These are phyloP conservation scores for Cordyceps cicadae DNA, from an alignment of 2,329 filamentous ascomycete species.

Conservation along the genomic window DNA sequence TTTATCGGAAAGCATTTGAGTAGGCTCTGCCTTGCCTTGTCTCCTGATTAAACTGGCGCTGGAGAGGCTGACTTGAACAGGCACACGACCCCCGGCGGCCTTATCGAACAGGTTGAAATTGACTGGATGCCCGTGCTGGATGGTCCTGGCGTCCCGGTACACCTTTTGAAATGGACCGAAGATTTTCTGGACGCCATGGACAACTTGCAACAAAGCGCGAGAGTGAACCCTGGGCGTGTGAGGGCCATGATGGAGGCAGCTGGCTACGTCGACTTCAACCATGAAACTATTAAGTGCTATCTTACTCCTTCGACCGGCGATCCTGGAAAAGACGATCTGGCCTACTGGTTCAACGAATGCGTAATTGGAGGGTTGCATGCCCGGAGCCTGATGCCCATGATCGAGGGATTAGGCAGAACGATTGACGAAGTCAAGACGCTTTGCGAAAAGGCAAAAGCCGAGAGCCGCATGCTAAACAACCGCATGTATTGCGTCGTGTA, in stretches of 20 bases:
- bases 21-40: slow-evolving; percentile 36
- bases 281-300: slow-evolving; percentile 60
- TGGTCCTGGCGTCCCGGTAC: slow-evolving; percentile 50
- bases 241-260: slow-evolving; percentile 53
- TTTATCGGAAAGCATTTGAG: slow-evolving; percentile 64
- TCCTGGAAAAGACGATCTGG: slow-evolving; percentile 56
- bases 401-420: slow-evolving; percentile 34
- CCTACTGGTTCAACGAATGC: slow-evolving; percentile 76
- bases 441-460: too few species aligned
- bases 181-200: slow-evolving; percentile 61
- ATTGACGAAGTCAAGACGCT: slow-evolving; percentile 49
- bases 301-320: slow-evolving; percentile 66
- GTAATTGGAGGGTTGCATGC: slow-evolving; percentile 66
- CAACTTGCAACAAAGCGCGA: slow-evolving; percentile 55
- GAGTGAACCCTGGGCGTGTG: slow-evolving; percentile 43
- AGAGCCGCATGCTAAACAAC: slow-evolving; percentile 56
- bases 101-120: slow-evolving; percentile 82
- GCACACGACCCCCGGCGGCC: slow-evolving; percentile 70
- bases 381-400: slow-evolving; percentile 65
- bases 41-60: background rate
- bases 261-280: slow-evolving; percentile 74
- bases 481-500: slow-evolving; percentile 71
- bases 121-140: slow-evolving; percentile 71
- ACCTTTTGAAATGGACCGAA: slow-evolving; percentile 60
- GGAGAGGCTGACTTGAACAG: slow-evolving; percentile 31